Base-by-base conservation (phyloP, 495 filamentous ascomycete genomes). In the Aspergillus panamensis region DNA sequence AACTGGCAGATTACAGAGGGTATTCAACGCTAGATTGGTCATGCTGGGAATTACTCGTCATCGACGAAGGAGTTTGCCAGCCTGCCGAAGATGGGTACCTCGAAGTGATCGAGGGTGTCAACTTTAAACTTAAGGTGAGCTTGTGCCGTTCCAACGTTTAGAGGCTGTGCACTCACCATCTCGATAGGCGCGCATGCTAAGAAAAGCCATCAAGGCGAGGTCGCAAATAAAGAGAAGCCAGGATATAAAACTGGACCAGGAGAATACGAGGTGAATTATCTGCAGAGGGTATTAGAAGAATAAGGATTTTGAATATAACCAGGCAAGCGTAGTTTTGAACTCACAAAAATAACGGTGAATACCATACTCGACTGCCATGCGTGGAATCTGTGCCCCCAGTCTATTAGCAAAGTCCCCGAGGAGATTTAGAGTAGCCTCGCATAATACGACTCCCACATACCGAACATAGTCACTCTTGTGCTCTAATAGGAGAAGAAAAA, bases 391-490 rank as follows among this genome's bases (percentile, higher is more conserved):
- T 21, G 30, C 17, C 35, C 44, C 10, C 14, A 32, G 16, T 44
- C 40, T 29, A 45, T 68, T 16, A 69, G 58, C 17, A 35, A 25
- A 52, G 8, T 3, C 48, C 14, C 3, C 8, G 5, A 12, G 48
- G 19, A 40, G 14, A 20, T 49, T 37, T 13, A 5, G 7, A 16
- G 45, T 14, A 8, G 16, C 6, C 45, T 25, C 13, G 33, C 31
- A 30, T 8, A 47, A 31, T 17, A 0, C 10, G 52, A 14, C 35
- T 21, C 1, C 39, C 4, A 82, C 85, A 48, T 70, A 96, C 91
- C 94, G 78, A 37, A 98, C 94, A 69, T 96, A 98, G 73, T 97
- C 94, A 64, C 91, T 96, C 80, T 94, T 93, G 64, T 91, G 83
- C 80, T 98, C 94, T 57, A 91, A 61, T 61, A 97, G 80, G 59